A percentile compares a stretch with the other conserved stretches of the same genome.
phyloP scores from a whole-genome alignment of 768 basidiomycete species.

The Tylopilus rubrobrunneus region DNA sequence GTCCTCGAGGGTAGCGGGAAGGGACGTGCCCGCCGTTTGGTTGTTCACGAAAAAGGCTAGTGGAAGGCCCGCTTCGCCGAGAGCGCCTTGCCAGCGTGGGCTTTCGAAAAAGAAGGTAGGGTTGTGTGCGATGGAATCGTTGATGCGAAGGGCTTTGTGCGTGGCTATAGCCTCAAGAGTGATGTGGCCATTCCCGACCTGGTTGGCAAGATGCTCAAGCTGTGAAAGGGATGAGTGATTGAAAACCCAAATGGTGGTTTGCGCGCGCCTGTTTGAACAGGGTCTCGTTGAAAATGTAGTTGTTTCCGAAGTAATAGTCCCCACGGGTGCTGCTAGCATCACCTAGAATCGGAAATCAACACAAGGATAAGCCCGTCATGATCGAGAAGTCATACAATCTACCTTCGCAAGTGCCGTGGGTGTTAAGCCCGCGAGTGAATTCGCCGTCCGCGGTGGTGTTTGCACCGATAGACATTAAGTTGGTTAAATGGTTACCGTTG shows the following conservation, averaged over 20 bases:
- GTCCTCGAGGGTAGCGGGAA: constrained; percentile 8
- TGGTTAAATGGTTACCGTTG: constrained; percentile 27
- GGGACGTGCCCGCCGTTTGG: constrained; percentile 18
- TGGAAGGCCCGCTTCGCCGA: constrained; percentile 18
- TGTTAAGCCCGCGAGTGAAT: constrained; percentile 18
- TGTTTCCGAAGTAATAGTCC: constrained; percentile 28
- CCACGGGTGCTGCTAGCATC: constrained; percentile 24
- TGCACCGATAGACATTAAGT: constrained; percentile 24
- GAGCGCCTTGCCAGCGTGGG: constrained; percentile 17
- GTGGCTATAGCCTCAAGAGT: constrained; percentile 20
- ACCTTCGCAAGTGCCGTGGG: constrained; percentile 24
- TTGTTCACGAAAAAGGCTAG: constrained; percentile 24
- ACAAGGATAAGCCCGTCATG: too few relatives aligned
- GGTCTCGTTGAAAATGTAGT: constrained; percentile 25
- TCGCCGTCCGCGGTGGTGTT: constrained; percentile 12
- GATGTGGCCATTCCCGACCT: constrained; percentile 16
- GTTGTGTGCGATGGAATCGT: constrained; percentile 23
- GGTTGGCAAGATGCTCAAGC: constrained; percentile 15
- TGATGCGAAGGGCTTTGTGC: constrained; percentile 20
- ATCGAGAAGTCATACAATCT: neutral
- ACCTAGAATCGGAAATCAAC: constrained; percentile 3
- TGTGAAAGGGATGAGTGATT: neutral
- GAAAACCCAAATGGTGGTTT: too few relatives aligned
- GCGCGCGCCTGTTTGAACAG: constrained; percentile 16
- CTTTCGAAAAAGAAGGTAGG: constrained; percentile 20